Percentiles rank a stretch among this genome's conserved stretches.
Conservation (phyloP, 2,329 filamentous ascomycete genomes). For the Alternaria sp. region DNA sequence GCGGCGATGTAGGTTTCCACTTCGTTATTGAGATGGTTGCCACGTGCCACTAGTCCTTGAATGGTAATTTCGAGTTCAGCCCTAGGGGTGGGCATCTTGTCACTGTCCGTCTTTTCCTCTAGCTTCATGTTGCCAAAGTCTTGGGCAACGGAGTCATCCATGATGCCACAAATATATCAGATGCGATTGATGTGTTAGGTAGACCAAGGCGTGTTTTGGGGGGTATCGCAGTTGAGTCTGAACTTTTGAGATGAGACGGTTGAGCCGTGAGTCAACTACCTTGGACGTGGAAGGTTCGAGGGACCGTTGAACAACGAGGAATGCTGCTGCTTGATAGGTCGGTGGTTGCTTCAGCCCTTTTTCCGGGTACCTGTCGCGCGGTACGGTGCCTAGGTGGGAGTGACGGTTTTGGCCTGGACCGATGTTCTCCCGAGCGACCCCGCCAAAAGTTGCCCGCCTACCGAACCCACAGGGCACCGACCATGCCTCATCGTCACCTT, state of each 20-base stretch:
- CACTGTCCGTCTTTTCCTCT: slow-evolving; percentile 6
- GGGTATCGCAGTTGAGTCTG: background rate
- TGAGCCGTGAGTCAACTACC: background rate
- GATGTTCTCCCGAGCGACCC: slow-evolving; percentile 30
- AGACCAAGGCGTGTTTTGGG: background rate
- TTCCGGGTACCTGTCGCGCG: background rate
- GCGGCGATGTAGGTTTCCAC: slow-evolving; percentile 52
- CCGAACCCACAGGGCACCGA: slow-evolving; percentile 11
- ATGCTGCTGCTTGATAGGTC: background rate
- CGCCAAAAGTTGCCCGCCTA: slow-evolving; percentile 40
- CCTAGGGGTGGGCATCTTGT: slow-evolving; percentile 10
- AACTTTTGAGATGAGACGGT: no score
- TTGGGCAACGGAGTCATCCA: slow-evolving; percentile 25
- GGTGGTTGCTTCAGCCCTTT: background rate
- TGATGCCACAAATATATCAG: slow-evolving; percentile 6
- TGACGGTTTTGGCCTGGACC: slow-evolving; percentile 11
- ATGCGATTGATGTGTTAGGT: background rate
- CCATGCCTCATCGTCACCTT: slow-evolving; percentile 6
- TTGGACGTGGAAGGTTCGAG: background rate
- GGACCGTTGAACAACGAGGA: background rate
- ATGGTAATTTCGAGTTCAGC: slow-evolving; percentile 36
- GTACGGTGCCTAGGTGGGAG: background rate
- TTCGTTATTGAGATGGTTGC: slow-evolving; percentile 51
- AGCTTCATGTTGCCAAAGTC: slow-evolving; percentile 22
- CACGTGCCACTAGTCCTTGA: slow-evolving; percentile 48